Evolutionary conservation across 1,139 yeast species (phyloP), one percentile per base, ranked within the genome.

Genomic region (Candida pseudoviswanathii): DNA sequence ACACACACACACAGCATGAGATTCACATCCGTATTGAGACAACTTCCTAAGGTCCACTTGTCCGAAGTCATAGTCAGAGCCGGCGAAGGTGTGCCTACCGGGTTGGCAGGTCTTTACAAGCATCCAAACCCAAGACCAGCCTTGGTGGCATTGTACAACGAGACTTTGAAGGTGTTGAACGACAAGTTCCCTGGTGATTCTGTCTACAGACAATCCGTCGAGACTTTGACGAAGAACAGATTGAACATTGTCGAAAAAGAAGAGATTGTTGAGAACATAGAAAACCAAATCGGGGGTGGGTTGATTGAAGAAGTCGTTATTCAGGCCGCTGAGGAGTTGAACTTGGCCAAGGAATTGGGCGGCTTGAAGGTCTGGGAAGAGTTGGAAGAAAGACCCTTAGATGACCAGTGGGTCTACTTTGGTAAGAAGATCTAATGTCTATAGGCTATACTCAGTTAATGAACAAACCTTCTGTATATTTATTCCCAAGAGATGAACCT

Each of bases 51-150:
- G 33, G 9, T 51, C 11, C 34, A 45, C 11, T 41, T 48, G 22
- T 21, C 44, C n/a, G 47, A 4, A 76, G 84, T 87, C 38, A 76
- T 87, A 55, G 80, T 87, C 53, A 82, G 77, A 63, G 75, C 90
- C n/a, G 82, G 83, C 4, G 71, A 77, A 43, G 94, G 94, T 8
- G 76, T 79, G 57, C 88, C 94, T 37, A 89, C 96, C 36, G 96
- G 96, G 58, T 63, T 89, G 54, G 80, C 96, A 5, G 96, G 96
- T 1, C 67, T 89, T 54, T 78, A 74, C 64, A 87, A 85, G 63
- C 96, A 89, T 65, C 96, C 96, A 50, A 80, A 86, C 65, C 96
- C 96, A 51, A 82, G 90, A 66, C 94, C 95, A 2, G 89, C 92
- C 3, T 77, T 89, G 60, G 72, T 84, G 51, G 80, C 87, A 47